A percentile compares a stretch with the other conserved stretches of the same genome.
Conservation (phyloP, 768 basidiomycete genomes). For the Saitozyma sp. region DNA sequence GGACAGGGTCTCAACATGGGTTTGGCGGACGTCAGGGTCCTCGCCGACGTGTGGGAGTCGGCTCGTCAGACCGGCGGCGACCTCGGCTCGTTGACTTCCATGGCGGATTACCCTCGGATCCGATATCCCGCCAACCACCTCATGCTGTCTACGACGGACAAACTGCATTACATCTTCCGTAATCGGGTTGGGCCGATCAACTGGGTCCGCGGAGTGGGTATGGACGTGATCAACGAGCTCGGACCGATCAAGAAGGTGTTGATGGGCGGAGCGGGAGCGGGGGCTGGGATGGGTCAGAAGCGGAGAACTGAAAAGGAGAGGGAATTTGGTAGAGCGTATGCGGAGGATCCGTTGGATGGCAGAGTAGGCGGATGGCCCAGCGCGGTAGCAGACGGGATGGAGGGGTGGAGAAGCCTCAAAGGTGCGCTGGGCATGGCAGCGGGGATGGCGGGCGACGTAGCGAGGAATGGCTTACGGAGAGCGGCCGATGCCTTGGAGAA, state of each 20-base stretch:
- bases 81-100: conserved; percentile 74
- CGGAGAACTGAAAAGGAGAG: conserved; percentile 5
- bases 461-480: conserved; percentile 13
- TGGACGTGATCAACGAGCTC: conserved; percentile 89
- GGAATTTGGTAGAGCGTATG: conserved; percentile 25
- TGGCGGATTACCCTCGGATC: conserved; percentile 73
- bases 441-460: conserved; percentile 30
- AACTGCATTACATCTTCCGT: conserved; percentile 82
- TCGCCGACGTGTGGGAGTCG: conserved; percentile 65
- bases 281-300: conserved; percentile 1
- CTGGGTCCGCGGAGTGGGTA: conserved; percentile 80
- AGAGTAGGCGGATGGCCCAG: conserved; percentile 31
- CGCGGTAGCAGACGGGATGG: conserved; percentile 38
- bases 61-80: conserved; percentile 70
- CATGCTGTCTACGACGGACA: conserved; percentile 79
- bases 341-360: conserved; percentile 4
- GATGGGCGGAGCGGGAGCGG: conserved; percentile 74
- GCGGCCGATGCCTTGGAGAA: conserved; percentile 16
- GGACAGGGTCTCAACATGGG: conserved; percentile 96
- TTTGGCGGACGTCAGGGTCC: conserved; percentile 75
- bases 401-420: conserved; percentile 45
- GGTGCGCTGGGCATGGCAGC: conserved; percentile 24
- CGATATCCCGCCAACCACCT: conserved; percentile 85
- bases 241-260: conserved; percentile 76
- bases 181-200: conserved; percentile 69